phyloP scores from a whole-genome alignment of 2,329 filamentous ascomycete species.

The Chrysosporium keratinophilum region DNA sequence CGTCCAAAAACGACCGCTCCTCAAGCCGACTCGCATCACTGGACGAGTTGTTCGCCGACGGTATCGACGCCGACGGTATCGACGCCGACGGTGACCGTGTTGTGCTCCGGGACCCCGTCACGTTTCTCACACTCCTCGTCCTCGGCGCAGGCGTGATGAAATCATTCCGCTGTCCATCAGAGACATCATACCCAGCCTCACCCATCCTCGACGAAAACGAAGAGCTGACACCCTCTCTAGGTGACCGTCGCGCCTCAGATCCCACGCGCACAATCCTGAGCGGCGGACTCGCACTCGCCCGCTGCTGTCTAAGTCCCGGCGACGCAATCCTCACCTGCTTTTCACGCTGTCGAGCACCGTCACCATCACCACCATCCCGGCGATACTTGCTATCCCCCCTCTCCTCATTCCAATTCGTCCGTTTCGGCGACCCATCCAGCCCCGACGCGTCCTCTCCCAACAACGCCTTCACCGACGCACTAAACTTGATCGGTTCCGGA shows the following conservation, averaged over 20 bases:
- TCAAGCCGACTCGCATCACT: slow-evolving; percentile 26
- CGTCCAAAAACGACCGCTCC: slow-evolving; percentile 24
- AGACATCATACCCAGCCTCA: slow-evolving; percentile 21
- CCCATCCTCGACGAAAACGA: slow-evolving; percentile 32
- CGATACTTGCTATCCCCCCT: not conserved
- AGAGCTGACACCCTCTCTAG: slow-evolving; percentile 28
- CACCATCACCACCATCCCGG: not conserved
- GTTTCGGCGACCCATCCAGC: slow-evolving; percentile 47
- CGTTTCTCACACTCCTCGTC: slow-evolving; percentile 34
- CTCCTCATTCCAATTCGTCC: slow-evolving; percentile 22
- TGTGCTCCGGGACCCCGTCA: slow-evolving; percentile 31
- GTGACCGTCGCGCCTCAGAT: slow-evolving; percentile 20
- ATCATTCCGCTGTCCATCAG: slow-evolving; percentile 19
- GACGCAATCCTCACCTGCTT: slow-evolving; percentile 29
- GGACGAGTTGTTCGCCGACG: slow-evolving; percentile 23
- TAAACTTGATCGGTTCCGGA: slow-evolving; percentile 83
- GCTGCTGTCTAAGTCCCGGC: slow-evolving; percentile 23
- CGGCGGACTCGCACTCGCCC: slow-evolving; percentile 21
- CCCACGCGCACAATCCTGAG: slow-evolving; percentile 34
- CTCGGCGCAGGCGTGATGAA: slow-evolving; percentile 40
- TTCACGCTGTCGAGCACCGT: slow-evolving; percentile 17
- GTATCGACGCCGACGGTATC: slow-evolving; percentile 29
- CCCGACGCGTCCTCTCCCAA: slow-evolving; percentile 46
- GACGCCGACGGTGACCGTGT: slow-evolving; percentile 33
- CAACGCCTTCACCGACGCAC: slow-evolving; percentile 79